These are phyloP conservation scores for Salix udensis DNA, from an alignment of 345 rosid species.

Conservation along the genomic window DNA sequence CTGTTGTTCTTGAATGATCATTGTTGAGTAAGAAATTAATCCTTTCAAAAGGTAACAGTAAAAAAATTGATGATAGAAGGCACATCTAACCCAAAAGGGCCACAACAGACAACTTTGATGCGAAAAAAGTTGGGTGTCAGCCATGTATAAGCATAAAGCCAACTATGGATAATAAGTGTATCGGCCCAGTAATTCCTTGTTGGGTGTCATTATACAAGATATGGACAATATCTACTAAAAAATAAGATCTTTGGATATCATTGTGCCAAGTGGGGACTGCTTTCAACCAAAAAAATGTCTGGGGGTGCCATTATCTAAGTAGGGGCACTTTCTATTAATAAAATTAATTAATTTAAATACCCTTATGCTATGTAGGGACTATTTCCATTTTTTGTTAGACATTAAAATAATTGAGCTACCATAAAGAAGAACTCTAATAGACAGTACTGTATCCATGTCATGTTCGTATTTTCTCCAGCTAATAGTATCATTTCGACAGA, in stretches of 20 bases:
- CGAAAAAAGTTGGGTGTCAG: not conserved
- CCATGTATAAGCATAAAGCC: not conserved
- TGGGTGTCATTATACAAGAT: slow-evolving; percentile 15
- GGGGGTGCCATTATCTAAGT: not conserved
- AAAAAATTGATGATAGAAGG: not conserved
- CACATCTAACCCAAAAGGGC: not conserved
- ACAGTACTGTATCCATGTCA: too few relatives aligned
- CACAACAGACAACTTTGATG: not conserved
- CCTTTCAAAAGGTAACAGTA: not conserved
- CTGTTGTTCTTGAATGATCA: not conserved
- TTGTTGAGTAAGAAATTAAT: not conserved
- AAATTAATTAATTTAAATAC: not conserved
- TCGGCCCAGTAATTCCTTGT: not conserved
- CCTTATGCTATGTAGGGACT: not conserved
- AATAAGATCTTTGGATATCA: not conserved
- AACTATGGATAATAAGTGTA: not conserved
- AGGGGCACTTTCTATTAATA: not conserved
- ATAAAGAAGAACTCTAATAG: too few relatives aligned
- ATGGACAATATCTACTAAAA: not conserved
- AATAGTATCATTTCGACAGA: not conserved
- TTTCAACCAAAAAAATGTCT: not conserved
- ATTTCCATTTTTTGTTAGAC: not conserved
- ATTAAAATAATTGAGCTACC: not conserved
- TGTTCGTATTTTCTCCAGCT: not conserved
- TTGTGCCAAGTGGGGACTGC: slow-evolving; percentile 1